A percentile compares a stretch with the other conserved stretches of the same genome.
phyloP scores from a whole-genome alignment of 2,329 filamentous ascomycete species.

The Aureobasidium zeae region DNA sequence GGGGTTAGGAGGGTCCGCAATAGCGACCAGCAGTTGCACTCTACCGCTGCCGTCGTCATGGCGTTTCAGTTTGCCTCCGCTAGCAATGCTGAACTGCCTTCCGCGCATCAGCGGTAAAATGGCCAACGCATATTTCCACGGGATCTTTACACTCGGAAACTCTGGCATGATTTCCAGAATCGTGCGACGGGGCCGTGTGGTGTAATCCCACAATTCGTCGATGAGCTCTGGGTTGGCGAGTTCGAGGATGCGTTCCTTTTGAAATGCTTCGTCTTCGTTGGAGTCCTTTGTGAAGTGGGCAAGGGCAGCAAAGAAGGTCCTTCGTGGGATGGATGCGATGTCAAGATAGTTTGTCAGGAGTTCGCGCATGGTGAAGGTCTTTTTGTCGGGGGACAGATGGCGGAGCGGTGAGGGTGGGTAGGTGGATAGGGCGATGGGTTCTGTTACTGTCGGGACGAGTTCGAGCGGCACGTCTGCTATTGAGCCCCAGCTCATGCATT shows the following conservation, averaged over 20 bases:
- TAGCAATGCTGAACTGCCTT: constrained; percentile 90
- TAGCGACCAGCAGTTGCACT: constrained; percentile 30
- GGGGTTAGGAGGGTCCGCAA: constrained; percentile 36
- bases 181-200: constrained; percentile 76
- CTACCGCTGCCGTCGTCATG: constrained; percentile 21
- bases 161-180: constrained; percentile 90
- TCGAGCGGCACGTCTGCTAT: constrained; percentile 62
- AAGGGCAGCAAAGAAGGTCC: constrained; percentile 74
- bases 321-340: constrained; percentile 78
- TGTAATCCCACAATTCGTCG: constrained; percentile 94
- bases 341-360: constrained; percentile 79
- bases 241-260: constrained; percentile 73
- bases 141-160: constrained; percentile 74
- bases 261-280: constrained; percentile 41
- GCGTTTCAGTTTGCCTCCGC: constrained; percentile 45
- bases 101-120: constrained; percentile 75
- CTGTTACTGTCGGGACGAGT: constrained; percentile 36
- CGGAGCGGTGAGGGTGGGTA: constrained; percentile 32
- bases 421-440: constrained; percentile 25
- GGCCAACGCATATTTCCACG: constrained; percentile 60
- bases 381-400: constrained; percentile 31
- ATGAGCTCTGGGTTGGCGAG: constrained; percentile 70
- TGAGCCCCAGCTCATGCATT: constrained; percentile 66
- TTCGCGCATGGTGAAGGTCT: constrained; percentile 55
- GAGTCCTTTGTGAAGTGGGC: constrained; percentile 63